phyloP scores from a whole-genome alignment of 108 stramenopile genomes.

The Fistulifera pelliculosa region DNA sequence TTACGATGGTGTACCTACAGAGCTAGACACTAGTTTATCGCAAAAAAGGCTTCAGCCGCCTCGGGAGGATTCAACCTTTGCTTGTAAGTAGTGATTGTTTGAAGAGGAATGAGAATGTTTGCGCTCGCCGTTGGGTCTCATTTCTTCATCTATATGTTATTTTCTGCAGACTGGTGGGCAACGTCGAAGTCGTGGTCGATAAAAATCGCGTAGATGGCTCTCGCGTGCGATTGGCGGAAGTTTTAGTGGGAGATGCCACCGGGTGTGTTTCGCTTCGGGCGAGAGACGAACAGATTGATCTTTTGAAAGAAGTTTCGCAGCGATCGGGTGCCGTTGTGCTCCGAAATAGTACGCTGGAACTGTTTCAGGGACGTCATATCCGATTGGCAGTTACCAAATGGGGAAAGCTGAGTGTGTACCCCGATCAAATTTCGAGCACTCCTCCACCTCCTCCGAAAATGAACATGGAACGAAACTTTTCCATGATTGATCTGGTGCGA shows the following conservation, averaged over 20 bases:
- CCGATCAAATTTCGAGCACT: constrained; percentile 73
- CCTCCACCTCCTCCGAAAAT: constrained; percentile 62
- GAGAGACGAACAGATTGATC: constrained; percentile 76
- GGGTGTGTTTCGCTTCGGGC: constrained; percentile 72
- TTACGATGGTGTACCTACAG: constrained; percentile 7
- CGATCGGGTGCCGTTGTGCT: constrained; percentile 60
- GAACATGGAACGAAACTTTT: constrained; percentile 61
- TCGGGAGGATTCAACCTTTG: constrained; percentile 77
- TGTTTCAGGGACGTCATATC: constrained; percentile 67
- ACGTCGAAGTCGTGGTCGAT: constrained; percentile 72
- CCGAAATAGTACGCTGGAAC: constrained; percentile 72
- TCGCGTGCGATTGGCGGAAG: constrained; percentile 72
- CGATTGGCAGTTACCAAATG: constrained; percentile 81
- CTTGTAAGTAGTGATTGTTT: constrained; percentile 62
- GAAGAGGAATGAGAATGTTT: not conserved
- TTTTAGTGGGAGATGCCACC: constrained; percentile 73
- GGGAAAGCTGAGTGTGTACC: constrained; percentile 71
- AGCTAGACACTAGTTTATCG: constrained; percentile 12
- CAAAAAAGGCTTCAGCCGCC: constrained; percentile 72
- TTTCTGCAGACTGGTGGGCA: constrained; percentile 50
- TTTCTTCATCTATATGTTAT: not conserved
- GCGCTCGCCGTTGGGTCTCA: not conserved
- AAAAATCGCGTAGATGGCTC: constrained; percentile 72
- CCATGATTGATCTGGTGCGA: constrained; percentile 51
- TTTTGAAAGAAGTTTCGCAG: constrained; percentile 43